Conservation (phyloP, 495 filamentous ascomycete species). For the Xylaria grammica region DNA sequence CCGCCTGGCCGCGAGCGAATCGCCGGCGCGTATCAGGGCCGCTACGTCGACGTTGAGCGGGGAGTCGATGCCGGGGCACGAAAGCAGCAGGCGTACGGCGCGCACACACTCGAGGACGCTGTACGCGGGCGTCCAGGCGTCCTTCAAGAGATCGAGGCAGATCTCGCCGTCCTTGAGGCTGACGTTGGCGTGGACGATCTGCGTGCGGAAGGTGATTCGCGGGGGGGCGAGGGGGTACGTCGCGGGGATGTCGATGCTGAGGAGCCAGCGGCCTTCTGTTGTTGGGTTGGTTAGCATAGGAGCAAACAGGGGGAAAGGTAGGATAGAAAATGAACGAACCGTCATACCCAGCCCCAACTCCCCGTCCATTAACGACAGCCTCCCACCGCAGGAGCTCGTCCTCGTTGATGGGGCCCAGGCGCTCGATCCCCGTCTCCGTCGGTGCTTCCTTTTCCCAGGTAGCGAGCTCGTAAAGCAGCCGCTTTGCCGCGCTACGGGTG, state of each 20-base stretch:
- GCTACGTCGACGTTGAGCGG: constrained; percentile 92
- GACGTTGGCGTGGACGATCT: constrained; percentile 87
- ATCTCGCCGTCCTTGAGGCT: constrained; percentile 84
- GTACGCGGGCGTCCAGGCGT: constrained; percentile 83
- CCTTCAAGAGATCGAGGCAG: constrained; percentile 85
- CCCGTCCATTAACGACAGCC: constrained; percentile 76
- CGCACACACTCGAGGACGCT: constrained; percentile 78
- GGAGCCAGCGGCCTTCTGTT: constrained; percentile 81
- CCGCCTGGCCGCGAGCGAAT: constrained; percentile 75
- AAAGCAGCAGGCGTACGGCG: constrained; percentile 77
- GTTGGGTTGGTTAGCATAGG: background rate
- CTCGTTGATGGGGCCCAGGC: constrained; percentile 71
- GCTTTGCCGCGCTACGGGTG: constrained; percentile 43
- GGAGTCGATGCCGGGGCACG: constrained; percentile 75
- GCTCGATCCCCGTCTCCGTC: constrained; percentile 52
- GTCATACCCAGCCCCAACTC: constrained; percentile 69
- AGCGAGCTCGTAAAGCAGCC: constrained; percentile 50
- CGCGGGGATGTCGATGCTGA: constrained; percentile 74
- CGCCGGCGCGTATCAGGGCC: constrained; percentile 73
- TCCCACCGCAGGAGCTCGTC: constrained; percentile 77
- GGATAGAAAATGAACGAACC: constrained; percentile 49
- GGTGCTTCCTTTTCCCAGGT: constrained; percentile 45
- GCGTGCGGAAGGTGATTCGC: constrained; percentile 75
- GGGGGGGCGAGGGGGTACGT: constrained; percentile 83
- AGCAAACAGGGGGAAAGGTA: background rate